Evolutionary conservation across 2,329 filamentous ascomycete genomes (phyloP).

Genomic region (Xylariomycetidae sp.): DNA sequence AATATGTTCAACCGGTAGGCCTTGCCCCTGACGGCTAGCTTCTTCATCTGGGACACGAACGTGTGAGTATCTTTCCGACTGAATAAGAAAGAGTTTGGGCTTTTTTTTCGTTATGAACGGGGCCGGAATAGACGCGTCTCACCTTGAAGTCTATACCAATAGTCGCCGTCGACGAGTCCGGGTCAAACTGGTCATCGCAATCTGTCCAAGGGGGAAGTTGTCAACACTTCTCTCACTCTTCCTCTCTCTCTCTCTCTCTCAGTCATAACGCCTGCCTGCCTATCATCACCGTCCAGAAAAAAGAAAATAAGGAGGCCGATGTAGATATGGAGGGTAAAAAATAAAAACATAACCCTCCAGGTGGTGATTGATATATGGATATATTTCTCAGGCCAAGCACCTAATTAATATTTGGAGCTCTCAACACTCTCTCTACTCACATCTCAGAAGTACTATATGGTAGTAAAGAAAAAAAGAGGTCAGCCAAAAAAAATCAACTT

Average conservation of each 20-base stretch:
- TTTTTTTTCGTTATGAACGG: neutral
- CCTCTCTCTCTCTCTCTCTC: no score
- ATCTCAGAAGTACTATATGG: slow-evolving; percentile 46
- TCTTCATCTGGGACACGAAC: slow-evolving; percentile 39
- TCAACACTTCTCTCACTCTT: no score
- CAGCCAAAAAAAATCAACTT: no score
- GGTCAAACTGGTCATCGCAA: slow-evolving; percentile 54
- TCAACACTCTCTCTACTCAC: slow-evolving; percentile 11
- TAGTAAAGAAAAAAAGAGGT: slow-evolving; percentile 2
- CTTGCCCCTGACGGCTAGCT: slow-evolving; percentile 46
- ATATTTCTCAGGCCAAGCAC: no score
- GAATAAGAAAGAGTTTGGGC: neutral
- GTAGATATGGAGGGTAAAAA: no score
- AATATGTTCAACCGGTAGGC: slow-evolving; percentile 50
- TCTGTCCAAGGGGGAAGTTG: slow-evolving; percentile 21
- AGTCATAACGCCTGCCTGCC: no score
- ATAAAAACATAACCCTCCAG: no score
- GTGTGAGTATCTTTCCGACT: neutral
- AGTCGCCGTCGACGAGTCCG: slow-evolving; percentile 48
- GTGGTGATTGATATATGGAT: no score
- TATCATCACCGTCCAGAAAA: no score
- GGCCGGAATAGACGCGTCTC: slow-evolving; percentile 7
- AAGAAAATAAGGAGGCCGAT: no score
- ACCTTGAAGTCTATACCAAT: slow-evolving; percentile 57
- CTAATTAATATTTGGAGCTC: no score